A percentile compares a stretch with the other conserved stretches of the same genome.
Evolutionary conservation across 768 basidiomycete species (phyloP).

Genomic region (Suillus luteus): DNA sequence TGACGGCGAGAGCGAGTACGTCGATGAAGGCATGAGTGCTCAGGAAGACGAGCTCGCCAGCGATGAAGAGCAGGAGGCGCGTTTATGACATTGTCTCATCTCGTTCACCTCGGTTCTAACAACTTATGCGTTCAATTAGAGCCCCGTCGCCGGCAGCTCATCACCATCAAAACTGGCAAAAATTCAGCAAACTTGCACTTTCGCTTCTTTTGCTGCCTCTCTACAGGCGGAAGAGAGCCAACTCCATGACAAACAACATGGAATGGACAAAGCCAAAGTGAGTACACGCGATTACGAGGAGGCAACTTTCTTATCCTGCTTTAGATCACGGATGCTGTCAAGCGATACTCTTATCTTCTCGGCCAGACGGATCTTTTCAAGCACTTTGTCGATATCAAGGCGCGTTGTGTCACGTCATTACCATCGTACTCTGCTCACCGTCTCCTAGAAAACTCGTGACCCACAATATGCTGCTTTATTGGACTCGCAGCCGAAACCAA

Average conservation of each 20-base stretch:
- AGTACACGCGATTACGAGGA: conserved; percentile 12
- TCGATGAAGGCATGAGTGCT: conserved; percentile 52
- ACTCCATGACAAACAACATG: conserved; percentile 69
- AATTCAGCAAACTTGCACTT: conserved; percentile 41
- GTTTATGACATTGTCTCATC: conserved; percentile 15
- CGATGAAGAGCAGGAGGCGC: conserved; percentile 45
- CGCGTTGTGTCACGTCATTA: conserved; percentile 29
- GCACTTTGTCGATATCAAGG: conserved; percentile 97
- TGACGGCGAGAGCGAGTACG: conserved; percentile 70
- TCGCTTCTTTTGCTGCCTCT: too few species aligned
- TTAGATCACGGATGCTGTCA: conserved; percentile 90
- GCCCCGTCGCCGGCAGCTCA: conserved; percentile 24
- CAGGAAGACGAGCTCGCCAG: conserved; percentile 67
- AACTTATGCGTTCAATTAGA: conserved; percentile 16
- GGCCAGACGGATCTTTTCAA: conserved; percentile 98
- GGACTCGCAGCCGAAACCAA: conserved; percentile 83
- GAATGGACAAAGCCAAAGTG: conserved; percentile 90
- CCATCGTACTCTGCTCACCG: background rate
- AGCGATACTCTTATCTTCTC: conserved; percentile 95
- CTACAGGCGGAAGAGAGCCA: conserved; percentile 70
- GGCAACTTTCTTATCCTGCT: conserved; percentile 19
- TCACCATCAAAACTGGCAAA: conserved; percentile 37
- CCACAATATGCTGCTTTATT: conserved; percentile 91
- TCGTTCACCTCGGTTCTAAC: conserved; percentile 12
- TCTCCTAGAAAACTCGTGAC: conserved; percentile 75